Base-by-base conservation (phyloP, 257 asterid genomes). In the Paulownia fortunei region DNA sequence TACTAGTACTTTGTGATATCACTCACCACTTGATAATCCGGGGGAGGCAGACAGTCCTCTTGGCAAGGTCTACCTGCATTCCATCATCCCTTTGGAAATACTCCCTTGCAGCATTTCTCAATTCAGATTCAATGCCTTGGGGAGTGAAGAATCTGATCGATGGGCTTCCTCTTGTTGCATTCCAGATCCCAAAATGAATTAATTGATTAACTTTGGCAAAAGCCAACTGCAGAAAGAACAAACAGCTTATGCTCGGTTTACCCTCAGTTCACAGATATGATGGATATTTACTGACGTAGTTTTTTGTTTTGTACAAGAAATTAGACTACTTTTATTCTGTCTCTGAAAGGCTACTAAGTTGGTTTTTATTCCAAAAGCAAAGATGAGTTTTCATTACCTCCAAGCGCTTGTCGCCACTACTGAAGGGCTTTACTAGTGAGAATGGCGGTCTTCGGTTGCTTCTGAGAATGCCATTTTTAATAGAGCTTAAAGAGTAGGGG, bases 81-180 rank as follows among this genome's bases (percentile, higher is more conserved):
- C 88, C 94, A 15, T 91, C 97, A 19, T 92, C 98, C 85, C 98
- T 84, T 52, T 79, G 89, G 84, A 96, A 87, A 74, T 78, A 95
- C 75, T 95, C 98, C 74, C 91, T 87, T 26, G 97, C 88, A 1
- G 96, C 98, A 49, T 79, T 72, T 77, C 82, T 90, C 69, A 96
- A 72, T 69, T 96, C 92, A 5, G 98, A 93, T 61, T 88, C 96
- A 37, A 93, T 69, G 11, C 88, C 80, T 59, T 86, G 83, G 6
- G 93, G 79, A 32, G 84, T 87, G 81, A 93, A 92, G 72, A 93
- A 89, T 76, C 87, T 89, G 56, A 89, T 91, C 1, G 89, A 86
- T 0, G 98, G 98, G 86, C 99, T 87, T 76, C 97, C 96, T 86
- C 86, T 87, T 6, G 99, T 82, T 27, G 94, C 97, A 71, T 90